Percentiles rank a stretch among this genome's conserved stretches.
phyloP scores from a whole-genome alignment of 1,284 basidiomycete species.

The Pseudozyma flocculosa region DNA sequence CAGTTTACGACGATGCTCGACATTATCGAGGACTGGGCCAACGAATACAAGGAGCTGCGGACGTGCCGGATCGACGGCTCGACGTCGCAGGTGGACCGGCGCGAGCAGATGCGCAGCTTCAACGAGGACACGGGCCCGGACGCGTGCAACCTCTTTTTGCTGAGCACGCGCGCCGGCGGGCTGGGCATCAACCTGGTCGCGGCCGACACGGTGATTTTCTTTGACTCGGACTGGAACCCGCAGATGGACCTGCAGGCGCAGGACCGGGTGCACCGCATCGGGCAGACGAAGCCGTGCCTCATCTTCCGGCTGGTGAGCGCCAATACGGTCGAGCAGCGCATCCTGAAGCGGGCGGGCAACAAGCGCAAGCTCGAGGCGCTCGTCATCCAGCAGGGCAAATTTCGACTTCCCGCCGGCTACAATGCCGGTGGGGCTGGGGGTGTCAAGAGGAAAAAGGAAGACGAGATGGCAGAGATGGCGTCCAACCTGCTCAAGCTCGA shows the following conservation, averaged over 20 bases:
- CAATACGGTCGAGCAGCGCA: constrained; percentile 96
- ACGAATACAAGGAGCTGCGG: constrained; percentile 86
- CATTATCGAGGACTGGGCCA: constrained; percentile 97
- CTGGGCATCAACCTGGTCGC: constrained; percentile 96
- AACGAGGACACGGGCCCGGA: constrained; percentile 77
- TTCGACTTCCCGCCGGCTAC: constrained; percentile 59
- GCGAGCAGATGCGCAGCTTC: constrained; percentile 82
- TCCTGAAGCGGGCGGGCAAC: constrained; percentile 87
- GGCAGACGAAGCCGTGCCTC: constrained; percentile 95
- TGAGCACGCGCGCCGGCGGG: constrained; percentile 92
- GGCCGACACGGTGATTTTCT: constrained; percentile 98
- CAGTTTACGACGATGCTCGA: constrained; percentile 99
- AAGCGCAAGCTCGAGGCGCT: constrained; percentile 99
- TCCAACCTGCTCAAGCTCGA: constrained; percentile 73
- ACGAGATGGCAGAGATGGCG: constrained; percentile 58
- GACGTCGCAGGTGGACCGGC: constrained; percentile 97
- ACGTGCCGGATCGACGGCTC: constrained; percentile 95
- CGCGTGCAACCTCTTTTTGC: constrained; percentile 80
- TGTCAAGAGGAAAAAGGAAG: constrained; percentile 64
- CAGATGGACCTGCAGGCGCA: constrained; percentile 78
- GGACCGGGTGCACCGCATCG: constrained; percentile 91
- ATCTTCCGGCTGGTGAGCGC: constrained; percentile 96
- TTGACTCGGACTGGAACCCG: constrained; percentile 61
- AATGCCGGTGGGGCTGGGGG: constrained; percentile 63
- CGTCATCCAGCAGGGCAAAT: constrained; percentile 83